A percentile compares a stretch with the other conserved stretches of the same genome.
Conservation (phyloP, 148 eudicot species). For the Spergularia marina region DNA sequence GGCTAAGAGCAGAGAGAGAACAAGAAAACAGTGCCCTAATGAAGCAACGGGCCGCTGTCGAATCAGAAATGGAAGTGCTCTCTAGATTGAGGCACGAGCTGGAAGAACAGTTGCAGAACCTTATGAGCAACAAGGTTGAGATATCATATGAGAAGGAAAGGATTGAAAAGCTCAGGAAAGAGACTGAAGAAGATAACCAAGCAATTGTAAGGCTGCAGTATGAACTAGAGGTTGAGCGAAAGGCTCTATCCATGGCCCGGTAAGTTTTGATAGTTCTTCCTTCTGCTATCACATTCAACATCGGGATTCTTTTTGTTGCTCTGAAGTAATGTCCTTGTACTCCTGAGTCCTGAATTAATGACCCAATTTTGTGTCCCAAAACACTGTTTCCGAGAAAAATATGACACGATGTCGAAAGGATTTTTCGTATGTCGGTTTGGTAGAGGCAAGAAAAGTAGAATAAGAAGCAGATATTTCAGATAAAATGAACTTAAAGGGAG, state of each 20-base stretch:
- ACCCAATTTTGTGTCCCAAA: too few relatives aligned
- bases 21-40: conserved; percentile 58
- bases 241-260: conserved; percentile 98
- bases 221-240: conserved; percentile 92
- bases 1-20: conserved; percentile 61
- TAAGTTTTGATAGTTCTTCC: conserved; percentile 29
- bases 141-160: conserved; percentile 83
- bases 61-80: conserved; percentile 88
- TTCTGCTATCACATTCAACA: conserved; percentile 1
- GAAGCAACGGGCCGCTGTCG: conserved; percentile 87
- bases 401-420: too few relatives aligned
- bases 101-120: conserved; percentile 80
- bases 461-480: too few relatives aligned
- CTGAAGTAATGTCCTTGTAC: neutral
- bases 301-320: neutral
- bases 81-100: conserved; percentile 75
- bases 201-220: conserved; percentile 72
- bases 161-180: conserved; percentile 68
- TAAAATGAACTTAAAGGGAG: too few relatives aligned
- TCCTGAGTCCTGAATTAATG: too few relatives aligned
- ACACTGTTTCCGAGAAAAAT: neutral
- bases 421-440: too few relatives aligned
- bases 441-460: too few relatives aligned
- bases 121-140: conserved; percentile 74
- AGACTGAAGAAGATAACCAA: conserved; percentile 75